These are phyloP conservation scores for Lyophyllum decastes DNA, from an alignment of 768 basidiomycete genomes.

Conservation along the genomic window DNA sequence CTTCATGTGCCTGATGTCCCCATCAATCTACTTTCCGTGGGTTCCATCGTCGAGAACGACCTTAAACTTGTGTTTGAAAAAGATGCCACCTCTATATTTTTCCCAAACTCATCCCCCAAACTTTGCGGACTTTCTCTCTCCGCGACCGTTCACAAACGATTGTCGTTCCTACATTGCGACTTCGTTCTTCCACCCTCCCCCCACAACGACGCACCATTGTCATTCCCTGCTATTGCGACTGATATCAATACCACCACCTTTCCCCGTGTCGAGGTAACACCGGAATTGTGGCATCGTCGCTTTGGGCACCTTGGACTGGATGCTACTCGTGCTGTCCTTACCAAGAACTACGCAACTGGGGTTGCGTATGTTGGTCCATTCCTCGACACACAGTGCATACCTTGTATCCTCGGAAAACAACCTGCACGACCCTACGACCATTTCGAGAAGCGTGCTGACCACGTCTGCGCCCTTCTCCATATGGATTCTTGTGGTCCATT, in stretches of 20 bases:
- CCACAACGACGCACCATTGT: neutral
- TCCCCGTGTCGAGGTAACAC: neutral
- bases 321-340: no score
- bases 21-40: no score
- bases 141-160: neutral
- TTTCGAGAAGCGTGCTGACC: neutral
- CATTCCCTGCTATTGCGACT: neutral
- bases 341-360: neutral
- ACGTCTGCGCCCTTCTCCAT: conserved; percentile 1
- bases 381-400: neutral
- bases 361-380: conserved; percentile 1
- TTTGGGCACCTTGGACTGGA: no score
- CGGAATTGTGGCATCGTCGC: no score
- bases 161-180: conserved; percentile 3
- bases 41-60: conserved; percentile 17
- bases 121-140: neutral
- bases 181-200: neutral
- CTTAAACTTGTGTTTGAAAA: conserved; percentile 7
- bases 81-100: neutral
- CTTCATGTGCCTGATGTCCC: conserved; percentile 23
- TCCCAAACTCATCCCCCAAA: neutral
- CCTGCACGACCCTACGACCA: conserved; percentile 2
- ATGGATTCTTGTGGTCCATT: conserved; percentile 19
- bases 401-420: conserved; percentile 6
- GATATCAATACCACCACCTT: neutral